Conservation (phyloP, 2,329 filamentous ascomycete species). For the Pyrenophora tritici-repentis region DNA sequence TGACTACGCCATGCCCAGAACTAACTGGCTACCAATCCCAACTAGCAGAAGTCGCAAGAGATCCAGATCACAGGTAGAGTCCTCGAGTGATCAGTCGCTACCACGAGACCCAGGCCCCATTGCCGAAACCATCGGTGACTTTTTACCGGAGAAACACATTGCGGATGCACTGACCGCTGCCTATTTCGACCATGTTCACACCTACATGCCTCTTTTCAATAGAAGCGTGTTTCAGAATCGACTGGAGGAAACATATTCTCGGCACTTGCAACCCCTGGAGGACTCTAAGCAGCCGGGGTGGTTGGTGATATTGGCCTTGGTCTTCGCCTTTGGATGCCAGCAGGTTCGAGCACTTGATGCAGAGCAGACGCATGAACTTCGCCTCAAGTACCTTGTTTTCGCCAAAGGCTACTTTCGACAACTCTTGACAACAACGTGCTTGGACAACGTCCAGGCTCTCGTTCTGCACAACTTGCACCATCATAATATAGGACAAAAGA, state of each 20-base stretch:
- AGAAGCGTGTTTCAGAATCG: slow-evolving; percentile 48
- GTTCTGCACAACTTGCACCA: slow-evolving; percentile 51
- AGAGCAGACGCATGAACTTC: slow-evolving; percentile 23
- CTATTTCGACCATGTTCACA: slow-evolving; percentile 50
- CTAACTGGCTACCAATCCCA: slow-evolving; percentile 4
- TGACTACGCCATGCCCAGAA: slow-evolving; percentile 19
- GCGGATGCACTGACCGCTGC: slow-evolving; percentile 48
- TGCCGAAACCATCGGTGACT: slow-evolving; percentile 23
- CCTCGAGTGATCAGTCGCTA: slow-evolving; percentile 18
- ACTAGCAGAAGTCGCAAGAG: slow-evolving; percentile 23
- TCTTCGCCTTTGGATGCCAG: slow-evolving; percentile 51
- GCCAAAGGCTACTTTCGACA: slow-evolving; percentile 45
- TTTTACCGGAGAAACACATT: slow-evolving; percentile 44
- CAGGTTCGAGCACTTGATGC: slow-evolving; percentile 42
- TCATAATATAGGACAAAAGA: slow-evolving; percentile 51
- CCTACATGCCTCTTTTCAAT: slow-evolving; percentile 47
- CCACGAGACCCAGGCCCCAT: background rate
- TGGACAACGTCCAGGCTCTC: slow-evolving; percentile 52
- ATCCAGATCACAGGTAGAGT: slow-evolving; percentile 22
- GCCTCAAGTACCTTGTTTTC: slow-evolving; percentile 32
- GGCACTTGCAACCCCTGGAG: slow-evolving; percentile 19
- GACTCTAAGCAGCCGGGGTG: slow-evolving; percentile 49
- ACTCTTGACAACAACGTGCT: slow-evolving; percentile 46
- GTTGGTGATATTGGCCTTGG: slow-evolving; percentile 50
- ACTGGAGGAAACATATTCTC: slow-evolving; percentile 48